A percentile compares a stretch with the other conserved stretches of the same genome.
Evolutionary conservation across 352 stramenopile genomes (phyloP).

Genomic region (Discostella stelligera): DNA sequence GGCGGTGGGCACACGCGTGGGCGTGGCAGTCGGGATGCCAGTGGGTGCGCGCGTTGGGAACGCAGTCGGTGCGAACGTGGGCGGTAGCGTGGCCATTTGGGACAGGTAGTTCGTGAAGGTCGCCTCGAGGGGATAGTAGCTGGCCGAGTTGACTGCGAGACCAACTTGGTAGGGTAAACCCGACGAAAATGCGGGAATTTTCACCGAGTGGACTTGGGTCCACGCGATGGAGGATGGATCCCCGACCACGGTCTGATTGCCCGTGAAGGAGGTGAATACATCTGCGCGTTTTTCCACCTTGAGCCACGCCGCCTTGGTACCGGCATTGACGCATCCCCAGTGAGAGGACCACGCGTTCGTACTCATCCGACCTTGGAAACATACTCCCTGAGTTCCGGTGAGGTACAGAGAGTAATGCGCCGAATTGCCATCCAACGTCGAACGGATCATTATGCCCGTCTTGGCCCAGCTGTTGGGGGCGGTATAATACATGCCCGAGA

Average conservation of each 20-base stretch:
- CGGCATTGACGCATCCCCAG: conserved; percentile 12
- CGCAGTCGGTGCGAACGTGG: neutral
- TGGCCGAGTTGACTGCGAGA: conserved; percentile 1
- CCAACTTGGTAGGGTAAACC: conserved; percentile 1
- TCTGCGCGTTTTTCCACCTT: conserved; percentile 48
- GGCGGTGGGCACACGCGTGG: neutral
- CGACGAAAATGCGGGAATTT: neutral
- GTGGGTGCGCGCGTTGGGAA: neutral
- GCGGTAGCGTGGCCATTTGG: neutral
- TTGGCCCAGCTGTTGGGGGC: conserved; percentile 28
- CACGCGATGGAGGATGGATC: conserved; percentile 15
- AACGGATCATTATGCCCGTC: conserved; percentile 41
- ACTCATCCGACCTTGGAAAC: neutral
- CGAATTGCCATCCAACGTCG: conserved; percentile 13
- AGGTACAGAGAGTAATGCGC: conserved; percentile 25
- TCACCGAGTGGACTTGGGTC: neutral
- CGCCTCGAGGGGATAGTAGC: neutral
- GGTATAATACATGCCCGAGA: neutral
- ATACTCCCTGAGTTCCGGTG: conserved; percentile 10
- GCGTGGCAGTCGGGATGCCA: neutral
- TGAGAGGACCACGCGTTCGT: neutral
- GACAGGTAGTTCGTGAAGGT: conserved; percentile 3
- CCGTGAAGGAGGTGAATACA: conserved; percentile 21
- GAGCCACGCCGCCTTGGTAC: conserved; percentile 26
- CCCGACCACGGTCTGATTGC: conserved; percentile 16